Evolutionary conservation across 257 asterid species (phyloP).

Genomic region (Eustoma russellianum): DNA sequence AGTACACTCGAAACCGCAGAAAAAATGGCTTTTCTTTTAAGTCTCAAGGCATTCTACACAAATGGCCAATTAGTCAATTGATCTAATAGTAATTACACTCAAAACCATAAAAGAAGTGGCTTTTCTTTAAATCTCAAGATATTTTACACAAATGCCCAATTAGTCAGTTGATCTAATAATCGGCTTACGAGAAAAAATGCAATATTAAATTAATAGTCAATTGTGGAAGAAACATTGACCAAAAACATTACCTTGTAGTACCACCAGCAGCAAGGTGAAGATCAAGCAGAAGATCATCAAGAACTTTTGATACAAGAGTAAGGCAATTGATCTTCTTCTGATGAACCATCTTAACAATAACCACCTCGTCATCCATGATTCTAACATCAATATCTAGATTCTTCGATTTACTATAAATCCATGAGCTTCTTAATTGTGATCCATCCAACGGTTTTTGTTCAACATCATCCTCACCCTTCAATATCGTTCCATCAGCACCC

Average conservation of each 20-base stretch:
- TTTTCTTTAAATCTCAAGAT: constrained; percentile 70
- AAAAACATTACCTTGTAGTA: too few relatives aligned
- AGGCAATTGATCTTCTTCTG: constrained; percentile 79
- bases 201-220: too few relatives aligned
- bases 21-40: too few relatives aligned
- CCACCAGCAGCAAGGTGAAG: constrained; percentile 91
- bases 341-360: constrained; percentile 76
- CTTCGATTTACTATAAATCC: constrained; percentile 77
- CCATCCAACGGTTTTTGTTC: constrained; percentile 19
- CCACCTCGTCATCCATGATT: constrained; percentile 69
- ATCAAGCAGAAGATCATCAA: constrained; percentile 79
- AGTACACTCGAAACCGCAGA: too few relatives aligned
- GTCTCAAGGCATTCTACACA: too few relatives aligned
- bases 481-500: constrained; percentile 24
- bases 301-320: constrained; percentile 56
- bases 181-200: too few relatives aligned
- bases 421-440: constrained; percentile 62
- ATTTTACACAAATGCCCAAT: constrained; percentile 78
- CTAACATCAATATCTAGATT: constrained; percentile 78
- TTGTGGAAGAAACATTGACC: too few relatives aligned
- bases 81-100: too few relatives aligned
- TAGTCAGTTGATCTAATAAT: too few relatives aligned
- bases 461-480: constrained; percentile 37
- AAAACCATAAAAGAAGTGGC: too few relatives aligned
- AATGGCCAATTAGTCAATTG: too few relatives aligned